Evolutionary conservation across 805 yeast species (phyloP).

Genomic region (Lachancea sp.): DNA sequence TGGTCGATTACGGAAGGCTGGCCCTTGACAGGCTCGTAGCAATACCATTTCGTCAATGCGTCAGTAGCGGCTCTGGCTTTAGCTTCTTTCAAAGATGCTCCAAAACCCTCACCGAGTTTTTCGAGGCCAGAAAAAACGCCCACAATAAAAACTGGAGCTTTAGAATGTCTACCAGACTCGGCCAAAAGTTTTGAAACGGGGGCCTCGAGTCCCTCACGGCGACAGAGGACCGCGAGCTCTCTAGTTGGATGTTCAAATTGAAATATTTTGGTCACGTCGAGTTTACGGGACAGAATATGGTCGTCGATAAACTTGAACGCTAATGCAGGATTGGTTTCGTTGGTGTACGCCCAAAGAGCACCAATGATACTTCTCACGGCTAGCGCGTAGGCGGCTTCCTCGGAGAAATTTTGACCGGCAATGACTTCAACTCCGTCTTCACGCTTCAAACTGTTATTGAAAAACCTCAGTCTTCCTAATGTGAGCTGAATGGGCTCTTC

Average conservation of each 20-base stretch:
- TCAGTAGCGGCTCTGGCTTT: constrained; percentile 87
- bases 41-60: constrained; percentile 86
- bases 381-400: constrained; percentile 43
- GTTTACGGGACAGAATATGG: constrained; percentile 76
- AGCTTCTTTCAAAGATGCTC: constrained; percentile 84
- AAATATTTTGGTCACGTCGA: constrained; percentile 69
- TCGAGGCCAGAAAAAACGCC: constrained; percentile 83
- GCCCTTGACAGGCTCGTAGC: constrained; percentile 71
- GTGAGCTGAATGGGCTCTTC: constrained; percentile 62
- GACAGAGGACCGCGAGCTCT: constrained; percentile 71
- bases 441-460: constrained; percentile 21
- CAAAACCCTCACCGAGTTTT: constrained; percentile 91
- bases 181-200: constrained; percentile 82
- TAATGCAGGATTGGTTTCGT: constrained; percentile 41
- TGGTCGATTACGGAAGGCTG: constrained; percentile 49
- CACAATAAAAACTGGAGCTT: constrained; percentile 79
- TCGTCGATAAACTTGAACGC: constrained; percentile 64
- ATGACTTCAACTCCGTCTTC: constrained; percentile 48
- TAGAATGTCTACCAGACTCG: constrained; percentile 86
- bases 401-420: constrained; percentile 35
- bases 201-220: constrained; percentile 61
- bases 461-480: constrained; percentile 63
- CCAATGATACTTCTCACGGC: constrained; percentile 81
- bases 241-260: constrained; percentile 80
- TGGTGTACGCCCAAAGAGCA: constrained; percentile 65